Conservation (phyloP, 371 early-diverging fungal genomes). For the Mucor mucedo region DNA sequence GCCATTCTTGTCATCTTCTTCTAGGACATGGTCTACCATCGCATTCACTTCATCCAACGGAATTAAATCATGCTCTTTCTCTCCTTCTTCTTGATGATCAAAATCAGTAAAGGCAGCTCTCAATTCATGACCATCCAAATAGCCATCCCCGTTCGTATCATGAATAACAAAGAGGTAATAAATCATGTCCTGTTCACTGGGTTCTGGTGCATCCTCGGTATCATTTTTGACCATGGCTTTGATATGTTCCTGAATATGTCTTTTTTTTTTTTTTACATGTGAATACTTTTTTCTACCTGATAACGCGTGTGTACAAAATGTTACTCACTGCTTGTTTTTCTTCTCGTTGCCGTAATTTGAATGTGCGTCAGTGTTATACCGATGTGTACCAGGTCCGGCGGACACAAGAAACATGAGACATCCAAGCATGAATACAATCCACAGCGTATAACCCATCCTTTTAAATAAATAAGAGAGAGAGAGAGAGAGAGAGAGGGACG, state of each 20-base stretch:
- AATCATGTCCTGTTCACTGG: conserved; percentile 23
- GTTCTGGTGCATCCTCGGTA: not conserved
- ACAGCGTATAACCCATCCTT: not conserved
- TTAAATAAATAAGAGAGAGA: no score
- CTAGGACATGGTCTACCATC: conserved; percentile 16
- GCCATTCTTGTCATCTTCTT: conserved; percentile 67
- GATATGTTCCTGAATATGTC: conserved; percentile 47
- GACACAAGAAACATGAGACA: not conserved
- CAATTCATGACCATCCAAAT: conserved; percentile 75
- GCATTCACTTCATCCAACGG: conserved; percentile 41
- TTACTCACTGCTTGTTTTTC: conserved; percentile 14
- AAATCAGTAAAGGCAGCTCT: conserved; percentile 58
- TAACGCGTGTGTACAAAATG: not conserved
- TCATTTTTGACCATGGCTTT: conserved; percentile 32
- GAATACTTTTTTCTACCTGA: not conserved
- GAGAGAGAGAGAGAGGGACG: no score
- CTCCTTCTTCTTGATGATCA: conserved; percentile 27
- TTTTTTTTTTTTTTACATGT: conserved; percentile 18
- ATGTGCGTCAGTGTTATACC: conserved; percentile 1
- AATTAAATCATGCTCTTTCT: conserved; percentile 3
- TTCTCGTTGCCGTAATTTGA: conserved; percentile 14
- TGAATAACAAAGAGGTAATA: conserved; percentile 63
- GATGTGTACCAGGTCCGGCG: conserved; percentile 12
- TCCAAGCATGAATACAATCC: not conserved
- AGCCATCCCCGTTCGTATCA: conserved; percentile 69